phyloP scores from a whole-genome alignment of 1,284 basidiomycete genomes.

The Sporisorium reilianum region DNA sequence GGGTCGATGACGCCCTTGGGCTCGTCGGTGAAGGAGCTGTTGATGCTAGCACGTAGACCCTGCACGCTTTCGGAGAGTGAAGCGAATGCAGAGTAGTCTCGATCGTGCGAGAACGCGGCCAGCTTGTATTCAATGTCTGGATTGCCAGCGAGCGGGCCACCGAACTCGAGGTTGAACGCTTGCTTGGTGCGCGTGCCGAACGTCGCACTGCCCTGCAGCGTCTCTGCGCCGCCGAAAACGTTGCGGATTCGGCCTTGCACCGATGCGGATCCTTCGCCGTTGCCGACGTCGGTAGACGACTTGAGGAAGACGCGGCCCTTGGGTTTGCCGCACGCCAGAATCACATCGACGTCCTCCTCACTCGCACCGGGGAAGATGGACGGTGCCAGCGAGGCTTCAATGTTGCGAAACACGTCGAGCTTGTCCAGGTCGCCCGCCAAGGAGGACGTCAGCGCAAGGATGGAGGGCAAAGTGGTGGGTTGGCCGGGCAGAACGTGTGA shows the following conservation, averaged over 20 bases:
- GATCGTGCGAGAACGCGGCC: slow-evolving; percentile 76
- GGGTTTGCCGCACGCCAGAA: slow-evolving; percentile 80
- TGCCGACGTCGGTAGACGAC: slow-evolving; percentile 91
- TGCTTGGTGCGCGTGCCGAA: slow-evolving; percentile 89
- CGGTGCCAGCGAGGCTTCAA: slow-evolving; percentile 80
- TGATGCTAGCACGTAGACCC: slow-evolving; percentile 77
- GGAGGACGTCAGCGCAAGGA: slow-evolving; percentile 78
- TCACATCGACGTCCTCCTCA: slow-evolving; percentile 83
- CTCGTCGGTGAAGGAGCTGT: slow-evolving; percentile 71
- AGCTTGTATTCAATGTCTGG: slow-evolving; percentile 77
- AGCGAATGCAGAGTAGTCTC: slow-evolving; percentile 79
- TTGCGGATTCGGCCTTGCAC: slow-evolving; percentile 73
- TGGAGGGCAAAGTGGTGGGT: slow-evolving; percentile 59
- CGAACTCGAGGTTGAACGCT: slow-evolving; percentile 74
- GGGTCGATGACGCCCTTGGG: slow-evolving; percentile 35
- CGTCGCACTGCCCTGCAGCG: slow-evolving; percentile 83
- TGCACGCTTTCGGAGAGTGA: slow-evolving; percentile 78
- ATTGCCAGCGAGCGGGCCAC: slow-evolving; percentile 68
- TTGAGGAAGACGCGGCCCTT: slow-evolving; percentile 83
- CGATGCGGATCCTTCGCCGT: slow-evolving; percentile 82
- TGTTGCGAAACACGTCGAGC: slow-evolving; percentile 80
- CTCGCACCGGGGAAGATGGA: slow-evolving; percentile 75
- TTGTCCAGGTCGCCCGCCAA: slow-evolving; percentile 78
- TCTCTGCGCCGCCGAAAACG: slow-evolving; percentile 90
- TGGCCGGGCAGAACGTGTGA: slow-evolving; percentile 55